Percentiles rank a stretch among this genome's conserved stretches.
phyloP scores from a whole-genome alignment of 768 basidiomycete genomes.

The Pleurotus tuber-regium region DNA sequence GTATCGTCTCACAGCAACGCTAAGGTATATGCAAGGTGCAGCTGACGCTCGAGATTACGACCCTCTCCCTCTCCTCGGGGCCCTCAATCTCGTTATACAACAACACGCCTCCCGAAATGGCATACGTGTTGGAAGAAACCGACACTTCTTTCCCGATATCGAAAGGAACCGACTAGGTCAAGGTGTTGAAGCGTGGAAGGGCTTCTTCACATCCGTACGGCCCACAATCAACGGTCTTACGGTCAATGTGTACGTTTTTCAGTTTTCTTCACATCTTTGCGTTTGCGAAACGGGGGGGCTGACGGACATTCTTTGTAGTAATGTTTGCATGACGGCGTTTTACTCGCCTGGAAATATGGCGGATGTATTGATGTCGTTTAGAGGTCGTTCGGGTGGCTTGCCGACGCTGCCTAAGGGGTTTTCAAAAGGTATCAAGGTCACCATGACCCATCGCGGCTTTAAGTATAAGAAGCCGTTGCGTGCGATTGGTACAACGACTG shows the following conservation, averaged over 20 bases:
- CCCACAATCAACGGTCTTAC: conserved; percentile 46
- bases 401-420: conserved; percentile 46
- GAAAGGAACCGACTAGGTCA: conserved; percentile 24
- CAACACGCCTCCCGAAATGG: conserved; percentile 43
- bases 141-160: conserved; percentile 51
- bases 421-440: conserved; percentile 54
- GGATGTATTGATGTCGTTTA: conserved; percentile 51
- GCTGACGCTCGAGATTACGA: conserved; percentile 44
- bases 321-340: conserved; percentile 57
- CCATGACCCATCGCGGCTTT: conserved; percentile 54
- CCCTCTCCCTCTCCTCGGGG: conserved; percentile 48
- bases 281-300: no score
- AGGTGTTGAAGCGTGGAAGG: conserved; percentile 38
- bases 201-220: conserved; percentile 50
- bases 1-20: not conserved
- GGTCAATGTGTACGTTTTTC: conserved; percentile 46
- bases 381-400: conserved; percentile 35
- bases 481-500: conserved; percentile 31
- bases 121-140: conserved; percentile 51
- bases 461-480: conserved; percentile 46
- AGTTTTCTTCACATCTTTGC: not conserved
- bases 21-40: conserved; percentile 52
- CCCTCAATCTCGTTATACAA: conserved; percentile 57
- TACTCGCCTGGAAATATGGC: conserved; percentile 61
- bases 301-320: conserved; percentile 27